A percentile compares a stretch with the other conserved stretches of the same genome.
phyloP scores from a whole-genome alignment of 768 basidiomycete species.

The Phanerochaete carnosa region DNA sequence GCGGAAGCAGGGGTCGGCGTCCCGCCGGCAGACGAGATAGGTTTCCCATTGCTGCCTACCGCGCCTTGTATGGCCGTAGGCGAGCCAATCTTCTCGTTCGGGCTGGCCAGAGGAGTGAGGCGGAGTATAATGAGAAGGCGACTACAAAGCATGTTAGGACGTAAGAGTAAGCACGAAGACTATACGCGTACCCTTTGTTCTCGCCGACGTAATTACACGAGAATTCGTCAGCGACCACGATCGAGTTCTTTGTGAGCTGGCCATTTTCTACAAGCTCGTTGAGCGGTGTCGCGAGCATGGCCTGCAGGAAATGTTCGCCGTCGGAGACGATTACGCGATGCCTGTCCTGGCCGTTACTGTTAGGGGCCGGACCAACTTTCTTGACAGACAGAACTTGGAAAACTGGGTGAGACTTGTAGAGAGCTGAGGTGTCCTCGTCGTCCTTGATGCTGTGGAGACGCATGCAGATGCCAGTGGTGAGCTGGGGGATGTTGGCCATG shows the following conservation, averaged over 20 bases:
- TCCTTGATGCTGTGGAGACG: conserved; percentile 44
- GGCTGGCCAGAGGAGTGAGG: conserved; percentile 51
- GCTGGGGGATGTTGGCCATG: conserved; percentile 36
- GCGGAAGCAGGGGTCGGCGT: conserved; percentile 19
- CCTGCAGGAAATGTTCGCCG: conserved; percentile 81
- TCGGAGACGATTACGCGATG: conserved; percentile 88
- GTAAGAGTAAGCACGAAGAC: not conserved
- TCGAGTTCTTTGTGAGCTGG: conserved; percentile 57
- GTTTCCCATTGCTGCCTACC: conserved; percentile 25
- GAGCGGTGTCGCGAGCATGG: conserved; percentile 92
- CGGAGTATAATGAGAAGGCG: conserved; percentile 83
- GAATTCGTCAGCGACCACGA: conserved; percentile 70
- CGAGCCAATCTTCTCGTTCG: conserved; percentile 73
- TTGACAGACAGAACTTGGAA: conserved; percentile 86
- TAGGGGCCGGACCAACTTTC: conserved; percentile 49
- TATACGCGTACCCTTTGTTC: conserved; percentile 63
- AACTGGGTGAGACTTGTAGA: conserved; percentile 37
- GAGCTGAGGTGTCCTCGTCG: conserved; percentile 27
- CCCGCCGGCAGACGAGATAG: conserved; percentile 24
- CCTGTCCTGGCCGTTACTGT: conserved; percentile 43
- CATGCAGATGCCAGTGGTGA: conserved; percentile 55
- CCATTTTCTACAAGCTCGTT: conserved; percentile 70
- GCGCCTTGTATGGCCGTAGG: conserved; percentile 37
- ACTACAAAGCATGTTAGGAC: conserved; percentile 2
- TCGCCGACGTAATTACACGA: conserved; percentile 77